phyloP scores from a whole-genome alignment of 1,284 basidiomycete genomes.

The Trametes versicolor region DNA sequence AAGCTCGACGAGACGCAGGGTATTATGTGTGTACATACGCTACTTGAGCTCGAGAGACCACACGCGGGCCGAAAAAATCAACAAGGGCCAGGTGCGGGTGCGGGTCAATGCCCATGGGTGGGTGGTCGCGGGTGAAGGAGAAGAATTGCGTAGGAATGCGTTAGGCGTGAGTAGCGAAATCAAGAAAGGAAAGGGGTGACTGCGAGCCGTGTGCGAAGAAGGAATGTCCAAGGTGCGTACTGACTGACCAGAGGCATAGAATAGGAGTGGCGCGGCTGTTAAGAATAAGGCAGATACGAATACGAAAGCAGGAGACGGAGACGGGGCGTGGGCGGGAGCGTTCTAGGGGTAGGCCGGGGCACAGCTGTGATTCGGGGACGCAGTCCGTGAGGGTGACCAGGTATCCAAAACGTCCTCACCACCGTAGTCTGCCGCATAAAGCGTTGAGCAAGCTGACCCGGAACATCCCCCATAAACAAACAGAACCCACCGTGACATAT shows the following conservation, averaged over 20 bases:
- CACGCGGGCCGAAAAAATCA: neutral
- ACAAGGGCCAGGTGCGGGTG: neutral
- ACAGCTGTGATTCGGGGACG: no score
- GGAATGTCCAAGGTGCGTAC: slow-evolving; percentile 8
- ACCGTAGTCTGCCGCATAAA: neutral
- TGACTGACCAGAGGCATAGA: neutral
- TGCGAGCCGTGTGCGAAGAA: slow-evolving; percentile 4
- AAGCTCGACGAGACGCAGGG: neutral
- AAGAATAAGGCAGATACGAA: neutral
- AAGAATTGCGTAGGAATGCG: neutral
- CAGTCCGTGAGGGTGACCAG: neutral
- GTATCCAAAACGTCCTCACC: neutral
- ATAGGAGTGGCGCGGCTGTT: neutral
- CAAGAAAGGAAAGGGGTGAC: slow-evolving; percentile 1
- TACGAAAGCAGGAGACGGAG: neutral
- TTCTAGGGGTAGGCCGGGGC: no score
- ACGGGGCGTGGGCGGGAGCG: no score
- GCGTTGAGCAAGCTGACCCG: neutral
- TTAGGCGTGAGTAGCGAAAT: neutral
- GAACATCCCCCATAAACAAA: neutral
- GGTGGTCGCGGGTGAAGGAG: neutral
- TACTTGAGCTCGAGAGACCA: slow-evolving; percentile 3
- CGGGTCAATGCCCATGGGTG: neutral
- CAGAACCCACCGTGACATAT: neutral
- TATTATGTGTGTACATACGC: slow-evolving; percentile 19